Evolutionary conservation across 345 rosid species (phyloP).

Genomic region (Hibiscus tridactylites): DNA sequence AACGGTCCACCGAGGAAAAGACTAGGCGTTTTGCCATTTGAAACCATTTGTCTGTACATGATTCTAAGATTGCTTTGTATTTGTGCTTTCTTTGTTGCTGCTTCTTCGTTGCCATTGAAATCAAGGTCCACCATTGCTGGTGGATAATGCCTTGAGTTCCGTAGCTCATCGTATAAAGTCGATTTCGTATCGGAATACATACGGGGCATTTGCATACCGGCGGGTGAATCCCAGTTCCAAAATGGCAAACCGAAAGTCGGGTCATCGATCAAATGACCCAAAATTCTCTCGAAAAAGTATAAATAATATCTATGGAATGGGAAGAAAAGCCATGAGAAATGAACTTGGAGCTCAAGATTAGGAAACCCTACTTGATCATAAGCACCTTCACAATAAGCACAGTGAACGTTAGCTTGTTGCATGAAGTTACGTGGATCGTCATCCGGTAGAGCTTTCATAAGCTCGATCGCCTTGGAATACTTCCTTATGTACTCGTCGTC

Average conservation of each 20-base stretch:
- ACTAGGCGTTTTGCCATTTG: conserved; percentile 29
- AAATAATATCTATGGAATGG: conserved; percentile 54
- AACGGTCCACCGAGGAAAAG: conserved; percentile 41
- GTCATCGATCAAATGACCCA: conserved; percentile 46
- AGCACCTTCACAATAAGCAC: conserved; percentile 64
- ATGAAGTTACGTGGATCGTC: conserved; percentile 51
- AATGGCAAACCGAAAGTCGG: conserved; percentile 49
- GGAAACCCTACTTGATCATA: conserved; percentile 47
- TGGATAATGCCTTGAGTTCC: conserved; percentile 31
- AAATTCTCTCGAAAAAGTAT: conserved; percentile 43
- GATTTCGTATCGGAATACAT: conserved; percentile 29
- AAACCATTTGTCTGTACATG: conserved; percentile 61
- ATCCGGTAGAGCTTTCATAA: conserved; percentile 52
- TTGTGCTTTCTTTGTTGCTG: conserved; percentile 14
- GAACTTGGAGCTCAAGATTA: conserved; percentile 39
- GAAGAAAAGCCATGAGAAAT: conserved; percentile 51
- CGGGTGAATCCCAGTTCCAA: conserved; percentile 61
- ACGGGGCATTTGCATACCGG: conserved; percentile 46
- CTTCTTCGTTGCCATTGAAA: conserved; percentile 20
- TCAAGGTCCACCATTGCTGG: conserved; percentile 39
- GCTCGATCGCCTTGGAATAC: conserved; percentile 34
- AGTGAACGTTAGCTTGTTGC: conserved; percentile 52
- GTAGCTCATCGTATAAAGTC: conserved; percentile 28
- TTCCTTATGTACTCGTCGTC: conserved; percentile 30
- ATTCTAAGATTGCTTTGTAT: conserved; percentile 31